Base-by-base conservation (phyloP, 768 basidiomycete species). In the Kwoniella bestiolae region DNA sequence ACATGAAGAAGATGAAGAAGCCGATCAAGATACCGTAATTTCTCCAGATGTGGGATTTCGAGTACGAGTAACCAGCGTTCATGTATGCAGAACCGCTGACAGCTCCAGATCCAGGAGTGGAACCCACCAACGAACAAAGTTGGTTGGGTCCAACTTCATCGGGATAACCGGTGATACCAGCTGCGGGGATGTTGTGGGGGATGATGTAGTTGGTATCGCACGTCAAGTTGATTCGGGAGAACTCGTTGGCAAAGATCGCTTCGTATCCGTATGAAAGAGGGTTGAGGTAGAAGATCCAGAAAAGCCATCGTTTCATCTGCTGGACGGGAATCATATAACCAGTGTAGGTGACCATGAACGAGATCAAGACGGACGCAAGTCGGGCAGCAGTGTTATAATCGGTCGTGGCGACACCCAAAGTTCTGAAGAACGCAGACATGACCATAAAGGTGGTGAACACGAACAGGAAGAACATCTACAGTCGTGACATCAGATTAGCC, bases 351-450 rank as follows among this genome's bases (percentile, higher is more conserved):
- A 74, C 83, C 79, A 92, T 89, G 80, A 90, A 87, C 2, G 90
- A 88, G 65, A 92, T 84, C 82, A 92, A 87, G 81, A 92, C 87
- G 28, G 82, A 82, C 8, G 80, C 83, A 23, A 92, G 86, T n/a
- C 85, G 81, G 58, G 89, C 89, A 3, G 90, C 89, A 12, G 84
- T 82, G 60, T 80, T 77, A 67, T 85, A 86, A 66, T 72, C 71
- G 2, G 53, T 56, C 3, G 73, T 72, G 50, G 68, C 65, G n/a
- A 70, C 77, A 3, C 84, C 75, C 46, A 86, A 70, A 0, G 87
- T 87, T 49, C 91, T 83, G 86, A 94, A 95, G 84, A 93, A 91
- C 0, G 87, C 90, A 80, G 91, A 89, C 87, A 93, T 89, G 25
- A 86, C 79, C 56, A 93, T 83, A 78, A 85, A 91, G 0, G 87